Conservation (phyloP, 768 basidiomycete genomes). For the Leccinum olivaceopallidum region DNA sequence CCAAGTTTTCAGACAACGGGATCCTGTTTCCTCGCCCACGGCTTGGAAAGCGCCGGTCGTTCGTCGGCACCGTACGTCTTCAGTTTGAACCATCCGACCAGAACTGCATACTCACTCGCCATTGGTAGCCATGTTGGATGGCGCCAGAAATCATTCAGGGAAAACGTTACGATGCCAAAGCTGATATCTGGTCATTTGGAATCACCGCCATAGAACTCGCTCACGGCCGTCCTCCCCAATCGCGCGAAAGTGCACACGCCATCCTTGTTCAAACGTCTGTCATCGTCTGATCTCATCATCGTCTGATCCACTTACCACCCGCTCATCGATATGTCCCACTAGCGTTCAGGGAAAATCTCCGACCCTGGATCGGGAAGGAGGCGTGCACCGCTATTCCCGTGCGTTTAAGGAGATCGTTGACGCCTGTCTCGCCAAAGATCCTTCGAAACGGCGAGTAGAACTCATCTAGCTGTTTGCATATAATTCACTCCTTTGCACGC, state of each 20-base stretch:
- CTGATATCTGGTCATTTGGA: constrained; percentile 96
- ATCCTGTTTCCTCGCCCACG: constrained; percentile 36
- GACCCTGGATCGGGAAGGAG: constrained; percentile 69
- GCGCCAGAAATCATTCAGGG: constrained; percentile 92
- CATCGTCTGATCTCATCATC: background rate
- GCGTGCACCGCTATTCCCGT: constrained; percentile 72
- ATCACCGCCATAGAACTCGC: constrained; percentile 92
- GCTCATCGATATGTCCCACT: constrained; percentile 3
- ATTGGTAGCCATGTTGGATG: constrained; percentile 87
- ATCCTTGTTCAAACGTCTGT: constrained; percentile 75
- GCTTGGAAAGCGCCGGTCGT: constrained; percentile 82
- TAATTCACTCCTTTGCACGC: constrained; percentile 1
- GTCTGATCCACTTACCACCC: background rate
- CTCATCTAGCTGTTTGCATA: background rate
- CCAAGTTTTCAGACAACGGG: constrained; percentile 1
- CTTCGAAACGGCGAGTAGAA: constrained; percentile 58
- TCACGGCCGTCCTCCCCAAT: constrained; percentile 85
- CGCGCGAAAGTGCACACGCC: constrained; percentile 68
- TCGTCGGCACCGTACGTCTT: constrained; percentile 80
- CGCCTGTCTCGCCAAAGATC: constrained; percentile 83
- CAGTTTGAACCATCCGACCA: background rate
- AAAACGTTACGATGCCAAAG: constrained; percentile 78
- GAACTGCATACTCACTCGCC: constrained; percentile 2
- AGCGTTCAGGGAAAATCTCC: constrained; percentile 82
- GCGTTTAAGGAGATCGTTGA: constrained; percentile 84